These are phyloP conservation scores for Xylariomycetidae sp. DNA, from an alignment of 2,329 filamentous ascomycete genomes.

Conservation along the genomic window DNA sequence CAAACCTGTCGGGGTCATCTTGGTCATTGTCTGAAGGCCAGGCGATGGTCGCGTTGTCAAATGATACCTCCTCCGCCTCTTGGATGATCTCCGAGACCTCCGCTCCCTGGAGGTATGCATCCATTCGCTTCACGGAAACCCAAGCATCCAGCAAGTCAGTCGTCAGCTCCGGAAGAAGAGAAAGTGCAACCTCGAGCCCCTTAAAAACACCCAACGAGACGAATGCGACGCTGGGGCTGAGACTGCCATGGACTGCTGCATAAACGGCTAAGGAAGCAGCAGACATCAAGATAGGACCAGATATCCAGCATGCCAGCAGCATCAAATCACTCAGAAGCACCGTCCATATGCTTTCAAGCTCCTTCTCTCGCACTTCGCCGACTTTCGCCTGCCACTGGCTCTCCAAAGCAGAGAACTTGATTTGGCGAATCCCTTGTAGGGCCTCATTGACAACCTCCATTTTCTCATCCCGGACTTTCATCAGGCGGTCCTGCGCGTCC, in stretches of 20 bases:
- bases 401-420: constrained; percentile 79
- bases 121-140: constrained; percentile 68
- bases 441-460: constrained; percentile 73
- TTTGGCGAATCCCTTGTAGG: constrained; percentile 73
- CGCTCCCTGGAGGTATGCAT: constrained; percentile 63
- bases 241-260: constrained; percentile 54
- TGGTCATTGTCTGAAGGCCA: constrained; percentile 64
- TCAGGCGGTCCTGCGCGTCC: constrained; percentile 61
- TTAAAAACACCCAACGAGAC: constrained; percentile 72
- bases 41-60: constrained; percentile 64
- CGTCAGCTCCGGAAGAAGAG: constrained; percentile 67
- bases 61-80: constrained; percentile 55
- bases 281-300: constrained; percentile 68
- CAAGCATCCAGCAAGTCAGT: constrained; percentile 67
- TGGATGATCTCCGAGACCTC: constrained; percentile 55
- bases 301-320: constrained; percentile 65
- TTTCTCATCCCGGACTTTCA: constrained; percentile 73
- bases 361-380: constrained; percentile 56
- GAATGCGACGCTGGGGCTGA: constrained; percentile 72
- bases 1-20: constrained; percentile 50
- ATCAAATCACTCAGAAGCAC: constrained; percentile 61
- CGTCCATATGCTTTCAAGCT: constrained; percentile 62
- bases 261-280: constrained; percentile 68
- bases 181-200: constrained; percentile 66
- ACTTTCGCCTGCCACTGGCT: constrained; percentile 71